Evolutionary conservation across 2,329 filamentous ascomycete genomes (phyloP).

Genomic region (Magnaporthiopsis incrustans): DNA sequence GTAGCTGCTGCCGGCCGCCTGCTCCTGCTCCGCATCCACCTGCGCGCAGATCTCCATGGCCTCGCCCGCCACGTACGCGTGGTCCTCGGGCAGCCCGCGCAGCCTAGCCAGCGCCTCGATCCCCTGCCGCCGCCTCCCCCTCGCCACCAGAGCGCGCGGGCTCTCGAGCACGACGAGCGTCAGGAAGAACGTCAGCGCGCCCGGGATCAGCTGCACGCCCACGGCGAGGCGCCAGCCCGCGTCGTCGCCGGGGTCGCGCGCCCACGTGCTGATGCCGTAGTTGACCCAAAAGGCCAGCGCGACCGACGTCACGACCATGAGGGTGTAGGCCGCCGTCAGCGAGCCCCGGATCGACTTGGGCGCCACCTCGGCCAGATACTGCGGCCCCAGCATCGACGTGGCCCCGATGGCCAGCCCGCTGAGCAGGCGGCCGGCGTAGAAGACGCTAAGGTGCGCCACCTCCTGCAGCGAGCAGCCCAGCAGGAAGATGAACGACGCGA

Average conservation of each 20-base stretch:
- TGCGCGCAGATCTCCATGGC: conserved; percentile 28
- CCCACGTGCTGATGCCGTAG: conserved; percentile 20
- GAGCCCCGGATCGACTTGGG: conserved; percentile 31
- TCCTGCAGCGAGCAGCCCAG: conserved; percentile 26
- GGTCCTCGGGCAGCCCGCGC: conserved; percentile 27
- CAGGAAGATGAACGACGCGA: conserved; percentile 24
- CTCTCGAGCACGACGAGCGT: conserved; percentile 27
- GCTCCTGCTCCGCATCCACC: conserved; percentile 21
- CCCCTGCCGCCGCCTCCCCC: conserved; percentile 25
- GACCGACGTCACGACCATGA: conserved; percentile 28
- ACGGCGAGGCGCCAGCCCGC: conserved; percentile 28
- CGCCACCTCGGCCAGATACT: conserved; percentile 31
- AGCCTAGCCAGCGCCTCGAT: conserved; percentile 28
- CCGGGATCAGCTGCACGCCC: conserved; percentile 29
- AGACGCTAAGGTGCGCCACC: conserved; percentile 24
- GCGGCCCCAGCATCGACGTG: conserved; percentile 29
- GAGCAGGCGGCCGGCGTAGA: conserved; percentile 29
- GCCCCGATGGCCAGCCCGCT: conserved; percentile 26
- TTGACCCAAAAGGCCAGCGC: conserved; percentile 25
- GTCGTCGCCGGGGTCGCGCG: conserved; percentile 21
- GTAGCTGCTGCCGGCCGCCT: conserved; percentile 6
- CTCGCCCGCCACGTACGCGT: conserved; percentile 29
- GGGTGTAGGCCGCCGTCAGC: conserved; percentile 30
- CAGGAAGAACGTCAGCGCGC: conserved; percentile 25
- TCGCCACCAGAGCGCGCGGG: conserved; percentile 26